A percentile compares a stretch with the other conserved stretches of the same genome.
phyloP scores from a whole-genome alignment of 1,139 yeast species.

The Suhomyces wounanorum region DNA sequence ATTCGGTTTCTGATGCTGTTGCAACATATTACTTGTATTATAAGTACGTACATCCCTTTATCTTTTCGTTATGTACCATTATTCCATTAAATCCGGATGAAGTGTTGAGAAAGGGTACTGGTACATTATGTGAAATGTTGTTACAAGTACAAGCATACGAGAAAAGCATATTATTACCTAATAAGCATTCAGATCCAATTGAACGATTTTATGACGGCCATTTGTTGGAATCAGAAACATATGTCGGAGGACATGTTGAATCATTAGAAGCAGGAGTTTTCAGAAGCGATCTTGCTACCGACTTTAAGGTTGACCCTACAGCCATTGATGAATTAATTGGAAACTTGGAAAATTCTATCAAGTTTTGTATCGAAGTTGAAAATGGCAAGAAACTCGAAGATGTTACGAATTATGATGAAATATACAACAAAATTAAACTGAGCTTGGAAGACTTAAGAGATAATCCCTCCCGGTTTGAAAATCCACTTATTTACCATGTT shows the following conservation, averaged over 20 bases:
- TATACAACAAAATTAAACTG: conserved; percentile 57
- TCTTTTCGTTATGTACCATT: conserved; percentile 92
- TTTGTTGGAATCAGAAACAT: conserved; percentile 90
- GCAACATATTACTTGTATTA: conserved; percentile 95
- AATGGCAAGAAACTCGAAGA: conserved; percentile 70
- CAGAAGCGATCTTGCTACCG: conserved; percentile 77
- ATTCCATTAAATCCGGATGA: conserved; percentile 97
- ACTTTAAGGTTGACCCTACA: conserved; percentile 76
- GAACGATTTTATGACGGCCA: conserved; percentile 96
- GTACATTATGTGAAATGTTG: conserved; percentile 97
- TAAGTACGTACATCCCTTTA: conserved; percentile 97
- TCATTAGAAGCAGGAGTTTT: conserved; percentile 97
- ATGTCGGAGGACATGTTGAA: conserved; percentile 99
- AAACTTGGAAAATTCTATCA: conserved; percentile 75
- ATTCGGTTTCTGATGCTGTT: conserved; percentile 98
- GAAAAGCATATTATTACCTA: conserved; percentile 76
- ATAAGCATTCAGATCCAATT: conserved; percentile 88
- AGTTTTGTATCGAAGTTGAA: conserved; percentile 85
- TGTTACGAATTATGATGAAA: conserved; percentile 76
- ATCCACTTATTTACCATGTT: conserved; percentile 91
- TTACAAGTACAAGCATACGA: conserved; percentile 95
- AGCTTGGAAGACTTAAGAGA: conserved; percentile 59
- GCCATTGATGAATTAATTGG: conserved; percentile 78
- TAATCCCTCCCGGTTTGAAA: conserved; percentile 67
- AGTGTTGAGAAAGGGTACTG: conserved; percentile 94